Conservation (phyloP, 352 stramenopile genomes). For the Globisporangium paroecandrum region DNA sequence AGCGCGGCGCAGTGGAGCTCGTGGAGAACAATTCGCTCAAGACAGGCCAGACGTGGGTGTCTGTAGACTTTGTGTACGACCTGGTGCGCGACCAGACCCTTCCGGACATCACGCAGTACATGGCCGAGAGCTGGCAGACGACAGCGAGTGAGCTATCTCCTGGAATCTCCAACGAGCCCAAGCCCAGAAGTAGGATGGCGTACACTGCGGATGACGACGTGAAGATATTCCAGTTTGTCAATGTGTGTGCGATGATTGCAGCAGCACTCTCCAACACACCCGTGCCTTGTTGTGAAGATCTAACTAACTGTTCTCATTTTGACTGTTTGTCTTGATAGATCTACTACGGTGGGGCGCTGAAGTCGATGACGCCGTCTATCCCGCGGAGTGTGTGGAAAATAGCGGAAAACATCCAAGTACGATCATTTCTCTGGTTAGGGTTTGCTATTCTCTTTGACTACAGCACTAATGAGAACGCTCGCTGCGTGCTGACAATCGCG, state of each 20-base stretch:
- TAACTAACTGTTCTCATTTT: not conserved
- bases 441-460: not conserved
- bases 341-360: not conserved
- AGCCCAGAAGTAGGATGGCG: not conserved
- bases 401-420: slow-evolving; percentile 19
- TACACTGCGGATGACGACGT: slow-evolving; percentile 47
- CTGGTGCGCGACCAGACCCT: slow-evolving; percentile 32
- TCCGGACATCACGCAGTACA: slow-evolving; percentile 35
- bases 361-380: slow-evolving; percentile 18
- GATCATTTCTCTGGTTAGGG: not conserved
- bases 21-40: slow-evolving; percentile 34
- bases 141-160: not conserved
- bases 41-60: slow-evolving; percentile 30
- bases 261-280: not conserved
- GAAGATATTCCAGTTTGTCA: slow-evolving; percentile 45
- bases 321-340: not conserved
- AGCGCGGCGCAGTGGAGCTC: slow-evolving; percentile 29
- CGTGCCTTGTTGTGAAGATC: not conserved
- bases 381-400: slow-evolving; percentile 29
- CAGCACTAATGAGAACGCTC: not conserved
- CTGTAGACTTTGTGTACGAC: slow-evolving; percentile 47
- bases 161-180: slow-evolving; percentile 10
- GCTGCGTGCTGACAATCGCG: not conserved
- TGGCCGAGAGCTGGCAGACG: slow-evolving; percentile 10
- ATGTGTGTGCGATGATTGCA: slow-evolving; percentile 13